Evolutionary conservation across 345 rosid genomes (phyloP).

Genomic region (Kandelia obovata): DNA sequence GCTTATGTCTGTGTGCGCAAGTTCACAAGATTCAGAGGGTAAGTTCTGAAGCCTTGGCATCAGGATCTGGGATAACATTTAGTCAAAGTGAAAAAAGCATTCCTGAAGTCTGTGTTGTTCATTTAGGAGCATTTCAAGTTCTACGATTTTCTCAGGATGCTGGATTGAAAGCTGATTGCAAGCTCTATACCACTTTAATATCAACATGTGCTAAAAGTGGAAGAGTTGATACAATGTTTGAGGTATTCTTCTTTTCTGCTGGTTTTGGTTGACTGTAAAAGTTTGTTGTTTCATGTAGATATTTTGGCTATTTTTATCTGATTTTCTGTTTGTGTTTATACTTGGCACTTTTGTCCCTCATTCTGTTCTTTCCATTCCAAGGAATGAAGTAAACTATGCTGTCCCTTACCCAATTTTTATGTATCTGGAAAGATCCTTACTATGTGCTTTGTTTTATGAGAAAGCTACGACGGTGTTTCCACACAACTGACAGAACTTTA

Average conservation of each 20-base stretch:
- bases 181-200: conserved; percentile 89
- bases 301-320: neutral
- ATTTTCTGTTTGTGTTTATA: neutral
- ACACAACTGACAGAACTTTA: neutral
- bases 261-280: conserved; percentile 1
- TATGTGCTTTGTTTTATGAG: neutral
- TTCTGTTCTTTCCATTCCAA: neutral
- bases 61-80: too few species aligned
- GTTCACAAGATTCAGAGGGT: conserved; percentile 73
- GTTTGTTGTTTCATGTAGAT: neutral
- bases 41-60: conserved; percentile 10
- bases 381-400: neutral
- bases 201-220: conserved; percentile 94
- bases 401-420: neutral
- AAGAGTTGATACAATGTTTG: conserved; percentile 95
- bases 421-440: neutral
- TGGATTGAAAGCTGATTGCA: conserved; percentile 78
- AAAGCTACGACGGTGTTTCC: neutral
- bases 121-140: conserved; percentile 78
- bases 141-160: conserved; percentile 60
- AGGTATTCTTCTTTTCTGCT: conserved; percentile 41
- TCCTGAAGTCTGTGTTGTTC: conserved; percentile 3
- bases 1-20: conserved; percentile 86
- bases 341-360: neutral
- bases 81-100: too few species aligned